Conservation (phyloP, 768 basidiomycete genomes). For the Suillus lakei region DNA sequence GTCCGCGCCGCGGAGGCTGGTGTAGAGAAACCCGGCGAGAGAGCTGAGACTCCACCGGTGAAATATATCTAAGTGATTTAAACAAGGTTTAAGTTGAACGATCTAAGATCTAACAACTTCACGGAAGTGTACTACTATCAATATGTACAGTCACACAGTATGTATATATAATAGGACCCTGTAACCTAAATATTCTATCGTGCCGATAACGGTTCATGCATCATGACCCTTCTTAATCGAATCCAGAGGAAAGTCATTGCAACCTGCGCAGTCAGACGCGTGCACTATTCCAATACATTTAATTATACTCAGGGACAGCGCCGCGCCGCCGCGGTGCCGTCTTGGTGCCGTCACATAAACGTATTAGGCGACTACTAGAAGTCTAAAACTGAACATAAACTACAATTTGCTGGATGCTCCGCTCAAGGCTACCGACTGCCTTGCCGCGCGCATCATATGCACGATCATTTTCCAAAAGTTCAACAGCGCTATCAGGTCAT, state of each 20-base stretch:
- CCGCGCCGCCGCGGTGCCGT: no score
- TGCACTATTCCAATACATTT: neutral
- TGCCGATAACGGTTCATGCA: neutral
- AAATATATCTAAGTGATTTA: neutral
- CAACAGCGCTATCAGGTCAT: slow-evolving; percentile 40
- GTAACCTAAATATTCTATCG: neutral
- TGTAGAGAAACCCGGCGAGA: neutral
- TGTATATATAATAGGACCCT: neutral
- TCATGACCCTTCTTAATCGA: no score
- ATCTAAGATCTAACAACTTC: neutral
- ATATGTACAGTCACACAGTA: neutral
- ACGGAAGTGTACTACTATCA: neutral
- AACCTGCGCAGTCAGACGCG: neutral
- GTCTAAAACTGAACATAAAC: neutral
- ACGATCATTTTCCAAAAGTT: slow-evolving; percentile 23
- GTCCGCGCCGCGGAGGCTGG: slow-evolving; percentile 69
- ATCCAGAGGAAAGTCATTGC: neutral
- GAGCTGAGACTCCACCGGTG: neutral
- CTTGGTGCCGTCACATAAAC: no score
- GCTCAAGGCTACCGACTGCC: neutral
- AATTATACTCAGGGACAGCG: neutral
- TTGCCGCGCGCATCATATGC: neutral
- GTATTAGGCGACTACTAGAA: no score
- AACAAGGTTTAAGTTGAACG: slow-evolving; percentile 1
- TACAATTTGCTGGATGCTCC: slow-evolving; percentile 1